Conservation (phyloP, 2,329 filamentous ascomycete species). For the Fusarium tanahbumbuense region DNA sequence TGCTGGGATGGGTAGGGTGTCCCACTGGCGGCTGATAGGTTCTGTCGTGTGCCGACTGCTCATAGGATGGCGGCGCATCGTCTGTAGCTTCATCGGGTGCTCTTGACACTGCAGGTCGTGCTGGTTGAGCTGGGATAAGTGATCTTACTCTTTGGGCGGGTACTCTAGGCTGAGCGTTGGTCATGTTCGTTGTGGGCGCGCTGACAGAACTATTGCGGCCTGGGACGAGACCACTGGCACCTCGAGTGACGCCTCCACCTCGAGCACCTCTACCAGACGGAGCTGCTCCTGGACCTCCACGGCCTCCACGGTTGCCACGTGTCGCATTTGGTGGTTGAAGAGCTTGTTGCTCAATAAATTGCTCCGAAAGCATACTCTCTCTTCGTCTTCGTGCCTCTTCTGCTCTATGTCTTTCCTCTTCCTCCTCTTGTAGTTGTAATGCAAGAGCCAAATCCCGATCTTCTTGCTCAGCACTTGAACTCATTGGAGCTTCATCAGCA, state of each 20-base stretch:
- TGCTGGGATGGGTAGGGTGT: constrained; percentile 62
- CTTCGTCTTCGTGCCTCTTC: constrained; percentile 71
- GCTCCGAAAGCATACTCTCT: constrained; percentile 76
- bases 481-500: constrained; percentile 48
- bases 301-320: constrained; percentile 39
- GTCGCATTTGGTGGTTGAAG: constrained; percentile 49
- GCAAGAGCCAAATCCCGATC: constrained; percentile 90
- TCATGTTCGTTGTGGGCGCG: constrained; percentile 35
- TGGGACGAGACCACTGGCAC: constrained; percentile 38
- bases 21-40: constrained; percentile 65
- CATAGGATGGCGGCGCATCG: constrained; percentile 68
- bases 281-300: constrained; percentile 14
- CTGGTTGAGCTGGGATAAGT: constrained; percentile 52
- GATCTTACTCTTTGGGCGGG: constrained; percentile 58
- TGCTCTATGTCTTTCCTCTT: constrained; percentile 81
- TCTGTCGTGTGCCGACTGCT: constrained; percentile 64
- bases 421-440: constrained; percentile 93
- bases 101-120: constrained; percentile 53
- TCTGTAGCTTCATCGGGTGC: constrained; percentile 56
- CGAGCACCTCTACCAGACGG: constrained; percentile 14
- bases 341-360: constrained; percentile 75
- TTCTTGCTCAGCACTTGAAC: constrained; percentile 72
- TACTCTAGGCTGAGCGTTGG: constrained; percentile 34
- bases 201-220: constrained; percentile 40
- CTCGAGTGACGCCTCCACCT: constrained; percentile 35